A percentile compares a stretch with the other conserved stretches of the same genome.
phyloP scores from a whole-genome alignment of 495 filamentous ascomycete genomes.

The Achaetomiella virescens region DNA sequence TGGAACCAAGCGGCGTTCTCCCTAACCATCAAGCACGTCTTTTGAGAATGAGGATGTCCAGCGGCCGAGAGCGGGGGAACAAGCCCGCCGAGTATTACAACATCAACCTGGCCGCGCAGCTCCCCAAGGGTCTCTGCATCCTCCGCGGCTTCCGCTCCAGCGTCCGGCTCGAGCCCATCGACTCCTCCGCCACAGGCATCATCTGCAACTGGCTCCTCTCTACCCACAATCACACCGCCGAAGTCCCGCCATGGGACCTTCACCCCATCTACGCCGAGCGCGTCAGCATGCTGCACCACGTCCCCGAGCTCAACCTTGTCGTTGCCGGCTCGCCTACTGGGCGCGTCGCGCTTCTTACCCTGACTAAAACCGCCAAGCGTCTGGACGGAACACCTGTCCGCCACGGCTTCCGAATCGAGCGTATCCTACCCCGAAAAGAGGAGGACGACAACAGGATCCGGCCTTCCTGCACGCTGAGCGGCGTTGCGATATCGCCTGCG shows the following conservation, averaged over 20 bases:
- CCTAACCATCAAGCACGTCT: background rate
- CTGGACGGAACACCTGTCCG: slow-evolving; percentile 16
- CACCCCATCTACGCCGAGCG: slow-evolving; percentile 50
- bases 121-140: slow-evolving; percentile 30
- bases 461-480: slow-evolving; percentile 36
- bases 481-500: slow-evolving; percentile 37
- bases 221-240: slow-evolving; percentile 43
- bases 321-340: slow-evolving; percentile 68
- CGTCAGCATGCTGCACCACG: slow-evolving; percentile 66
- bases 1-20: background rate
- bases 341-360: slow-evolving; percentile 63
- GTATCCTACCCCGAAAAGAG: slow-evolving; percentile 34
- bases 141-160: slow-evolving; percentile 54
- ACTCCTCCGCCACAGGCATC: slow-evolving; percentile 31
- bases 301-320: slow-evolving; percentile 74
- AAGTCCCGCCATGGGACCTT: slow-evolving; percentile 30
- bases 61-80: background rate
- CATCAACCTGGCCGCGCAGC: slow-evolving; percentile 8
- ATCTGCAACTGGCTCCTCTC: slow-evolving; percentile 42
- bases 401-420: slow-evolving; percentile 40
- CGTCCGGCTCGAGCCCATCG: slow-evolving; percentile 51
- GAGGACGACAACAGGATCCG: slow-evolving; percentile 34
- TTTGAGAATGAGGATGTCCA: background rate
- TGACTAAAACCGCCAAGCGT: slow-evolving; percentile 52
- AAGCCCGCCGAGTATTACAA: slow-evolving; percentile 1